Evolutionary conservation across 2,329 filamentous ascomycete genomes (phyloP).

Genomic region (Gaeumannomyces sp.): DNA sequence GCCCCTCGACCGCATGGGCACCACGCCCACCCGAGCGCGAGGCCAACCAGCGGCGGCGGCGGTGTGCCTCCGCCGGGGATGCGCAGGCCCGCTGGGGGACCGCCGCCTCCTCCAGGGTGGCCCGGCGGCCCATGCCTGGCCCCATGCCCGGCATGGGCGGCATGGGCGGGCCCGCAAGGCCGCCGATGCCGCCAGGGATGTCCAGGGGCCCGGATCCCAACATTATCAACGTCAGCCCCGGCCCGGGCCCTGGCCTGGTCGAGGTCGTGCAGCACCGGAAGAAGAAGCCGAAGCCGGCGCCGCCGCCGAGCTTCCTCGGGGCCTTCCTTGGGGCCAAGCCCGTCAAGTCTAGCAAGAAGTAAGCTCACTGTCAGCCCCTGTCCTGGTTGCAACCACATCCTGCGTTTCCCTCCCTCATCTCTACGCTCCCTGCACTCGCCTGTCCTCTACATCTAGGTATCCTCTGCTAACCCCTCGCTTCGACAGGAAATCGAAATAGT

Average conservation of each 20-base stretch:
- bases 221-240: slow-evolving; percentile 14
- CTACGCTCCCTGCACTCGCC: no score
- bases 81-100: background rate
- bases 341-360: slow-evolving; percentile 17
- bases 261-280: slow-evolving; percentile 3
- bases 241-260: slow-evolving; percentile 1
- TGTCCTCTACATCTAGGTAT: no score
- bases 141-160: slow-evolving; percentile 3
- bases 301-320: slow-evolving; percentile 8
- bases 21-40: no score
- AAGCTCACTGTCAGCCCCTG: background rate
- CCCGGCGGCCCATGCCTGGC: background rate
- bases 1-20: background rate
- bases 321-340: slow-evolving; percentile 16
- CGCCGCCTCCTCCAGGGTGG: background rate
- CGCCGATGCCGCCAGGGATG: background rate
- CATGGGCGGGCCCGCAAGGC: background rate
- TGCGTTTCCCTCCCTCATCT: no score
- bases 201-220: background rate
- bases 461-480: no score
- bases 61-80: no score
- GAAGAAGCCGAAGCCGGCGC: slow-evolving; percentile 14
- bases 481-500: no score
- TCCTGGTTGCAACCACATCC: no score
- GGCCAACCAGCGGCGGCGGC: no score